Percentiles rank a stretch among this genome's conserved stretches.
These are phyloP conservation scores for Earliella scabrosa DNA, from an alignment of 1,284 basidiomycete species.

Conservation along the genomic window DNA sequence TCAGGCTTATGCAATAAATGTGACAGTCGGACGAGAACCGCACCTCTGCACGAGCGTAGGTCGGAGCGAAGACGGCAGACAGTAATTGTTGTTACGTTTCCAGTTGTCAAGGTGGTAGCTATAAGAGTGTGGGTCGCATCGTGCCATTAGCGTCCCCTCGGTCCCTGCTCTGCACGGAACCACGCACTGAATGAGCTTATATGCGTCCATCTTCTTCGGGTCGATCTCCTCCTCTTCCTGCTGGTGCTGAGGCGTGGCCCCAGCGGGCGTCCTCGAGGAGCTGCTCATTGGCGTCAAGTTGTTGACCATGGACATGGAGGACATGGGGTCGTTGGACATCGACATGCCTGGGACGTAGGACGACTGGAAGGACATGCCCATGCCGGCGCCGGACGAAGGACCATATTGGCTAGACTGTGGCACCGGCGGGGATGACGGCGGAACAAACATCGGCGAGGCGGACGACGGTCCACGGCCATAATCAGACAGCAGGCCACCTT, in stretches of 20 bases:
- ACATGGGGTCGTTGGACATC: conserved; percentile 58
- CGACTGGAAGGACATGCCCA: conserved; percentile 47
- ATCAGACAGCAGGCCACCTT: conserved; percentile 61
- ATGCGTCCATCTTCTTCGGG: conserved; percentile 75
- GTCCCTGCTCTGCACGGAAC: background rate
- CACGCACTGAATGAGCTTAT: conserved; percentile 79
- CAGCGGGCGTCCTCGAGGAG: conserved; percentile 29
- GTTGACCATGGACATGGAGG: conserved; percentile 47
- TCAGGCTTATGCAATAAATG: conserved; percentile 8
- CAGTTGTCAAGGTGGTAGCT: conserved; percentile 89
- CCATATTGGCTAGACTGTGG: conserved; percentile 44
- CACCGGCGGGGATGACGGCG: conserved; percentile 43
- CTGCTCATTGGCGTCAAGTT: conserved; percentile 33
- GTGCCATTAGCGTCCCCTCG: background rate
- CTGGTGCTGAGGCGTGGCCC: conserved; percentile 25
- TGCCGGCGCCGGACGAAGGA: conserved; percentile 25
- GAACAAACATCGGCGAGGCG: conserved; percentile 69
- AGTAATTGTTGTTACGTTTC: conserved; percentile 80
- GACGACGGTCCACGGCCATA: conserved; percentile 56
- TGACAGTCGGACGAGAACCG: background rate
- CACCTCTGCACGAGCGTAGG: conserved; percentile 86
- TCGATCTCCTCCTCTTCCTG: conserved; percentile 49
- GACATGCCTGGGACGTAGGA: conserved; percentile 61
- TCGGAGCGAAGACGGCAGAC: conserved; percentile 84
- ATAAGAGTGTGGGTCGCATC: background rate